A percentile compares a stretch with the other conserved stretches of the same genome.
phyloP scores from a whole-genome alignment of 306 rosid species.

The Cicer cuneatum region DNA sequence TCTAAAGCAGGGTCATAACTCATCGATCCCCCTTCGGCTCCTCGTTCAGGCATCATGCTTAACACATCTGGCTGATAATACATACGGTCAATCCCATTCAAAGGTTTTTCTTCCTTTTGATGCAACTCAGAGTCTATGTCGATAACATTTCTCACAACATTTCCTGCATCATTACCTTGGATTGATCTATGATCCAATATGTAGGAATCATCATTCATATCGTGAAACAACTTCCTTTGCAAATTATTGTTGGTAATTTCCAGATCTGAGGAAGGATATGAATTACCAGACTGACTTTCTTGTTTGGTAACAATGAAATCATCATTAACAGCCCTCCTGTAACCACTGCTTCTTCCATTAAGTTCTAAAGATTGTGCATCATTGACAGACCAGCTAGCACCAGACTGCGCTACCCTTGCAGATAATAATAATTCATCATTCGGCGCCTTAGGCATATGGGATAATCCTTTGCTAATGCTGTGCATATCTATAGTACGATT shows the following conservation, averaged over 20 bases:
- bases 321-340: conserved; percentile 61
- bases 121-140: conserved; percentile 75
- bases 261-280: conserved; percentile 54
- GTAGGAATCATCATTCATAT: conserved; percentile 83
- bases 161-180: conserved; percentile 60
- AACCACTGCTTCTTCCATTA: conserved; percentile 64
- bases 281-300: conserved; percentile 51
- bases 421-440: conserved; percentile 61
- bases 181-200: conserved; percentile 68
- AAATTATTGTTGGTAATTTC: conserved; percentile 52
- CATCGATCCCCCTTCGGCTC: conserved; percentile 63
- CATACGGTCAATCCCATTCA: conserved; percentile 47
- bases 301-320: conserved; percentile 73
- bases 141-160: conserved; percentile 68
- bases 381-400: conserved; percentile 49
- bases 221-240: conserved; percentile 64
- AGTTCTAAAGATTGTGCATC: conserved; percentile 71
- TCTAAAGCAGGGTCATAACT: conserved; percentile 88
- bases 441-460: conserved; percentile 58
- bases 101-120: conserved; percentile 56
- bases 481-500: conserved; percentile 58
- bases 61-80: conserved; percentile 83
- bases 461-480: conserved; percentile 57
- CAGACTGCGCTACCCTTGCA: conserved; percentile 51
- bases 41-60: conserved; percentile 84